Conservation (phyloP, 2,329 filamentous ascomycete genomes). For the Chaetomiaceae sp. region DNA sequence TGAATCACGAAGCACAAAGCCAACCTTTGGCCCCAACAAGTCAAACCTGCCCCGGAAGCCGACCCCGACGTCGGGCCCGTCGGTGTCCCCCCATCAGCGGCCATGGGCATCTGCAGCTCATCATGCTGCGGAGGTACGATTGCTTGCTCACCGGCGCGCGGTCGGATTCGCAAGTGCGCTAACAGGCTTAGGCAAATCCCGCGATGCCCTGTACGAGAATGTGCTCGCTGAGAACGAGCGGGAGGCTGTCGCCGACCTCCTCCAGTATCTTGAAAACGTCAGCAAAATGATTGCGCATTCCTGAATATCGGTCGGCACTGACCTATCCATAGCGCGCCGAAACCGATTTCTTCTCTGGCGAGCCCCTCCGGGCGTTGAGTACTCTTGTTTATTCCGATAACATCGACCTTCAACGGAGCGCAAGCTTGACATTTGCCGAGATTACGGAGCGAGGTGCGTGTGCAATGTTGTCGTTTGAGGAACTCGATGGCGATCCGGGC, state of each 20-base stretch:
- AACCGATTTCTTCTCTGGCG: slow-evolving; percentile 97
- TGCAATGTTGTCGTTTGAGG: background rate
- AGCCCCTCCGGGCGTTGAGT: slow-evolving; percentile 87
- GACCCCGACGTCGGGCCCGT: slow-evolving; percentile 9
- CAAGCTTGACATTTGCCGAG: slow-evolving; percentile 96
- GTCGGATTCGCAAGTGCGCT: slow-evolving; percentile 5
- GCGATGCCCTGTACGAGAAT: slow-evolving; percentile 78
- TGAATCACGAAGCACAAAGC: slow-evolving; percentile 7
- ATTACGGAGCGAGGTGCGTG: slow-evolving; percentile 91
- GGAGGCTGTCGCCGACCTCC: slow-evolving; percentile 90
- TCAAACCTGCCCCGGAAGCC: background rate
- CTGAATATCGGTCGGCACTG: slow-evolving; percentile 25
- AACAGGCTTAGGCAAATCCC: slow-evolving; percentile 58
- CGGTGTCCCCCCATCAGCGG: slow-evolving; percentile 24
- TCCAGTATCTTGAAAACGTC: slow-evolving; percentile 96
- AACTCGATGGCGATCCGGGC: background rate
- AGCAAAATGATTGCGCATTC: slow-evolving; percentile 30
- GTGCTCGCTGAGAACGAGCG: slow-evolving; percentile 93
- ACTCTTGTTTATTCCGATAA: slow-evolving; percentile 98
- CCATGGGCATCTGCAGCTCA: slow-evolving; percentile 60
- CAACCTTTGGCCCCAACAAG: background rate
- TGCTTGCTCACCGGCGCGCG: background rate
- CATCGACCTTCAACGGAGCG: slow-evolving; percentile 94
- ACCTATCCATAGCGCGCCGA: slow-evolving; percentile 68
- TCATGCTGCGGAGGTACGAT: slow-evolving; percentile 56